phyloP scores from a whole-genome alignment of 768 basidiomycete species.

The Paxillus involutus region DNA sequence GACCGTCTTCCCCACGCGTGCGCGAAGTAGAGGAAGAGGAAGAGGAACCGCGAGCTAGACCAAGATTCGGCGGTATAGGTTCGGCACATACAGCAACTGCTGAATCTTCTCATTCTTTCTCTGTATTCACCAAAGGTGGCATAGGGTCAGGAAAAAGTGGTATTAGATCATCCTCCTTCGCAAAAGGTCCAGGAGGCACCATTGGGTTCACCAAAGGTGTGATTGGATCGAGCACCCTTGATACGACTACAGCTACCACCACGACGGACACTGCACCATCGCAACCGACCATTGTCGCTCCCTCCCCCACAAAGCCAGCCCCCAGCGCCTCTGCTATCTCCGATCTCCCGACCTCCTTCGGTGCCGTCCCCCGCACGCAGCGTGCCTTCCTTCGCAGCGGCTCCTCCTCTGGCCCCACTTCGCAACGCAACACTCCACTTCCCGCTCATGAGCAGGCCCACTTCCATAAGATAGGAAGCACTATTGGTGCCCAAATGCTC shows the following conservation, averaged over 20 bases:
- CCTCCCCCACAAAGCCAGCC: constrained; percentile 18
- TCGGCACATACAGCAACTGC: background rate
- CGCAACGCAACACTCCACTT: constrained; percentile 49
- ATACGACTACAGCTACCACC: background rate
- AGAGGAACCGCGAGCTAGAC: constrained; percentile 32
- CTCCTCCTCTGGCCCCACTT: constrained; percentile 39
- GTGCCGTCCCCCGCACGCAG: constrained; percentile 36
- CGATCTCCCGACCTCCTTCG: constrained; percentile 38
- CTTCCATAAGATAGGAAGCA: constrained; percentile 73
- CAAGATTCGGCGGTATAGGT: constrained; percentile 49
- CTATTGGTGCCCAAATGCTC: constrained; percentile 88
- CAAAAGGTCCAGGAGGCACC: background rate
- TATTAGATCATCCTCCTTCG: background rate
- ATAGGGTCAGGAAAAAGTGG: constrained; percentile 31
- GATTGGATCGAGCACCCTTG: constrained; percentile 38
- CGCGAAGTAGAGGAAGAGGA: constrained; percentile 47
- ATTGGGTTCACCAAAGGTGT: constrained; percentile 41
- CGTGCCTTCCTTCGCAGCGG: constrained; percentile 58
- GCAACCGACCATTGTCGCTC: constrained; percentile 31
- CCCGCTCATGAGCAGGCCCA: constrained; percentile 71
- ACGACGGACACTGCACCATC: constrained; percentile 11
- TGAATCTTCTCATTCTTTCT: background rate
- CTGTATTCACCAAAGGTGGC: constrained; percentile 26
- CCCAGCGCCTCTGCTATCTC: constrained; percentile 25
- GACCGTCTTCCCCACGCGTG: constrained; percentile 56